Base-by-base conservation (phyloP, 2,329 filamentous ascomycete genomes). In the Nannizzia gypsea region DNA sequence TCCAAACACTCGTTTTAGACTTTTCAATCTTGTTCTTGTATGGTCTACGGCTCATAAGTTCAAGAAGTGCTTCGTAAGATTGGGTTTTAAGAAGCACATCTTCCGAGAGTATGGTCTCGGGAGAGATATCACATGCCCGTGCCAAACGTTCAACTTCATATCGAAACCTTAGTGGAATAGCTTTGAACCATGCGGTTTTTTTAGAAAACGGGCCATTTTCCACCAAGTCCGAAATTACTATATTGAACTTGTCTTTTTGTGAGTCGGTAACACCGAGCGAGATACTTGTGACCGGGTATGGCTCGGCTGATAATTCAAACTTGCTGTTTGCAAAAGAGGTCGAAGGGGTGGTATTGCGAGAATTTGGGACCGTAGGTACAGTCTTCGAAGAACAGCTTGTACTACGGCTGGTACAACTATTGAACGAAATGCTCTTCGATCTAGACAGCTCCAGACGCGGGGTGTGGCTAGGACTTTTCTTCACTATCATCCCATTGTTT, bases 111-210 rank as follows among this genome's bases (percentile, higher is more conserved):
- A 75, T 69, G 4, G 62, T 57, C 6, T 69, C 60, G 11, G 68
- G 63, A 1, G 68, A 62, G 0, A 73, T 60, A 8, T 62, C 58
- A 67, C 70, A 73, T 3, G 65, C 64, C 17, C 68, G 63, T 22
- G 67, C 69, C 40, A 74, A 66, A 28, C 73, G 66, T 57, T 74
- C 72, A 22, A 74, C 57, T 56, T 75, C 73, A 59, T 75, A 75
- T 15, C 73, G 67, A 59, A 69, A 70, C 3, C 72, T 66, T 15
- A 76, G 60, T 3, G 71, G 66, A 17, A 74, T 62, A 8, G 62
- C 68, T 3, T 58, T 60, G 0, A 67, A 63, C 17, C 71, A 68
- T 6, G 66, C 61, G 8, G 67, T 64, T 4, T 65, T 60, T 15
- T 64, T 60, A 1, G 69, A 69, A 59, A 77, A 77, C 0, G 75